Evolutionary conservation across 768 basidiomycete genomes (phyloP).

Genomic region (Boletus reticulatus): DNA sequence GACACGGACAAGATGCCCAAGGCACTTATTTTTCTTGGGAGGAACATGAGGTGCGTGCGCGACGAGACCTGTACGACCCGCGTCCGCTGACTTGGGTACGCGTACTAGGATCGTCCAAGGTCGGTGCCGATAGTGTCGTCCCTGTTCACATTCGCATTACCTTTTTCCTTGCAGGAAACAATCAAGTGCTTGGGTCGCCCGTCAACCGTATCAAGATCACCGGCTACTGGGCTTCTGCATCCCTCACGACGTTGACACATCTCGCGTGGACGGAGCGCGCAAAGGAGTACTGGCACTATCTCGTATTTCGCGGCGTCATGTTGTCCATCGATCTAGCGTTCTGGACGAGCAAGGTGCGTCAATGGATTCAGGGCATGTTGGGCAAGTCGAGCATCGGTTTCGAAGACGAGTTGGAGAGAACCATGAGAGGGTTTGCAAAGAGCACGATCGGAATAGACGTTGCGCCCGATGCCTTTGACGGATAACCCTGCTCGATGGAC

Average conservation of each 20-base stretch:
- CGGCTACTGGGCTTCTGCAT: conserved; percentile 76
- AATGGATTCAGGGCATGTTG: conserved; percentile 44
- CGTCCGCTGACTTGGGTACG: background rate
- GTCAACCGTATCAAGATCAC: conserved; percentile 91
- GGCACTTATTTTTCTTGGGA: conserved; percentile 68
- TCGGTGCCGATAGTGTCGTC: background rate
- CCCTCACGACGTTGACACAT: conserved; percentile 47
- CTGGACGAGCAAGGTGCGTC: conserved; percentile 53
- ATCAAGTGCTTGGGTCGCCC: conserved; percentile 80
- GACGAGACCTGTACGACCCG: background rate
- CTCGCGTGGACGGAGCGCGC: conserved; percentile 43
- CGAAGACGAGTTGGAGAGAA: conserved; percentile 79
- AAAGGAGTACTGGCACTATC: conserved; percentile 54
- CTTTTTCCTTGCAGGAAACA: conserved; percentile 51
- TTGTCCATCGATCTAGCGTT: conserved; percentile 72
- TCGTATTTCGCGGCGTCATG: conserved; percentile 64
- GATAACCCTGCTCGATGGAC: conserved; percentile 25
- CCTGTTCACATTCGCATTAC: background rate
- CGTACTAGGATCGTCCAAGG: conserved; percentile 37
- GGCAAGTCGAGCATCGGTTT: conserved; percentile 51
- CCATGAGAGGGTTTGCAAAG: conserved; percentile 73
- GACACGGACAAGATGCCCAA: conserved; percentile 83
- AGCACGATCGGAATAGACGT: conserved; percentile 79
- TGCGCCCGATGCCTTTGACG: conserved; percentile 52
- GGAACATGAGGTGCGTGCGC: conserved; percentile 62